Evolutionary conservation across 352 stramenopile genomes (phyloP), one percentile per base, ranked within the genome.

Genomic region (Phytopythium aichiense): DNA sequence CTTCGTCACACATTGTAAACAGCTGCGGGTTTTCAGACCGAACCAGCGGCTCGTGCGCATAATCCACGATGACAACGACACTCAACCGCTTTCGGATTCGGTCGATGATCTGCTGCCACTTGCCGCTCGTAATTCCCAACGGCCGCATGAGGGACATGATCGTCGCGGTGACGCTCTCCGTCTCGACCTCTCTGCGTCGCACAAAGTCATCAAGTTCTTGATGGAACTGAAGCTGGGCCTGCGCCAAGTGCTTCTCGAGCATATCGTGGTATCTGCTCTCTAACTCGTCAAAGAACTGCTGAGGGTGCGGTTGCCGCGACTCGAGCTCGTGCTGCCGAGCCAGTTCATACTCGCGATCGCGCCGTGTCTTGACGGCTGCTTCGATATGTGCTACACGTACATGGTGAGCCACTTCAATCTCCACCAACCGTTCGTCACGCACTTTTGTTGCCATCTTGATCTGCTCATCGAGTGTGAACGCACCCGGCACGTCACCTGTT

Each of bases 141-240:
- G 81, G 81, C 22, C 81, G 73, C 60, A 87, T 91, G 13, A 91
- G 62, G 13, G 81, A 83, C 81, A 91, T 91, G 65, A 91, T 86
- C 4, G 76, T 91, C 5, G 79, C 74, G 7, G 77, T 84, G 9
- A 89, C 71, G 31, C 74, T 89, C 63, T 91, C 81, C 13, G 73
- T 91, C 55, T 91, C 81, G 7, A 91, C 81, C 66, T 91, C 79
- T 15, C 77, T 76, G 42, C 67, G 65, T 6, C 81, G 72, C 22
- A 76, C 43, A 43, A 84, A 76, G 48, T 91, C 81, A 22, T 91
- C 81, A 7, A 63, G 67, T 31, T 91, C 78, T 25, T 91, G 81
- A 33, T 91, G 77, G 60, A 80, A 76, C 7, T 77, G 74, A 0
- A 91, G 66, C 60, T 88, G 68, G 5, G 65, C 63, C 25, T 86